Base-by-base conservation (phyloP, 768 basidiomycete species). In the Tylopilus sp. region DNA sequence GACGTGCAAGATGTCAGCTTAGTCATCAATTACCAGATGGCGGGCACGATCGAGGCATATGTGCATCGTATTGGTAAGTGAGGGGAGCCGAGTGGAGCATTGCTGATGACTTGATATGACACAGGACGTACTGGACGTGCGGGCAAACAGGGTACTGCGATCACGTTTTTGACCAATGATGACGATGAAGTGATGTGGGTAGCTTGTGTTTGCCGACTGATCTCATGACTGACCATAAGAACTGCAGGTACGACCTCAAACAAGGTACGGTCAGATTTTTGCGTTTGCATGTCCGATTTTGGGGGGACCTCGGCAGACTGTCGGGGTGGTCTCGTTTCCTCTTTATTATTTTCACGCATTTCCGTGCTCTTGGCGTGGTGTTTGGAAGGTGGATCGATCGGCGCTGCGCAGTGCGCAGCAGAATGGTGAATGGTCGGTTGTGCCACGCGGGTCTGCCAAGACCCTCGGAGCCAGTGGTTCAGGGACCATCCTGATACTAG, bases 21-120 rank as follows among this genome's bases (percentile, higher is more conserved):
- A 45, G 95, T 98, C 56, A 85, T 98, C 77, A 98, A 98, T 70
- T 99, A 85, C 79, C 92, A 97, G 73, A 98, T 98, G 95, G 83
- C 94, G 6, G 83, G 81, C 60, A 91, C 88, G 20, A 98, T 99
- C 71, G 97, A 99, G 71, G 92, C 88, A 36, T 98, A 97, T 65
- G 92, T 98, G 41, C 95, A 98, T 71, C 88, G 95, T 69, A 98
- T 99, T 62, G 97, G 95, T 91, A 64, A 48, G 84, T 67, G 42
- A 51, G 8, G 52, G 50, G n/a, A 35, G 45, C 18, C 2, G 40
- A 21, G 33, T 30, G n/a, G 20, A 26, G 44, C 38, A 48, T 42
- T 31, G 15, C 1, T 30, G 31, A 22, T 50, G 11, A 54, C n/a
- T n/a, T 57, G 40, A 46, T 44, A 43, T n/a, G 30, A 45, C 40